Evolutionary conservation across 345 rosid species (phyloP).

Genomic region (Streptanthus diversifolius): DNA sequence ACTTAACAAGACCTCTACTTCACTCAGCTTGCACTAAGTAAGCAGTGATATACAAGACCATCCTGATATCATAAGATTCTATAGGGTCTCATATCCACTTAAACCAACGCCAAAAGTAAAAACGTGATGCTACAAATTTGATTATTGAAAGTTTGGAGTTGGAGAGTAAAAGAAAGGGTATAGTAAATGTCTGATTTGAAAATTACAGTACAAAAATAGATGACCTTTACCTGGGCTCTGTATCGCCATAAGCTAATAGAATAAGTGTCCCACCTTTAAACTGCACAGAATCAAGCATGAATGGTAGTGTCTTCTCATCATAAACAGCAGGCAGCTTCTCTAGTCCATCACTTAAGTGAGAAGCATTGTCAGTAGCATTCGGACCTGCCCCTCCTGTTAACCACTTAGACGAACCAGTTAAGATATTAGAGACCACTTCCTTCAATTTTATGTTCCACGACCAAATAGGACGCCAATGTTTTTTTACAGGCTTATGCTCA

Average conservation of each 20-base stretch:
- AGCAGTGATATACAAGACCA: background rate
- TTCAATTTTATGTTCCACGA: conserved; percentile 39
- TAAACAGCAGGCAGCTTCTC: conserved; percentile 55
- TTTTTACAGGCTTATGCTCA: conserved; percentile 36
- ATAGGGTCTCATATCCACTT: conserved; percentile 2
- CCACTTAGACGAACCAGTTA: conserved; percentile 44
- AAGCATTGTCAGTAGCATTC: conserved; percentile 53
- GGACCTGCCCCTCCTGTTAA: conserved; percentile 44
- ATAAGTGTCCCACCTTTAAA: conserved; percentile 79
- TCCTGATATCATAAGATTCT: background rate
- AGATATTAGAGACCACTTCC: conserved; percentile 30
- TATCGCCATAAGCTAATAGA: conserved; percentile 87
- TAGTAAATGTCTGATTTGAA: background rate
- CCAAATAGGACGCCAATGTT: conserved; percentile 35
- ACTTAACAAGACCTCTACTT: conserved; percentile 15
- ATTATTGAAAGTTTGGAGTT: background rate
- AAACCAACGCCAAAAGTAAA: background rate
- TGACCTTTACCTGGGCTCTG: conserved; percentile 72
- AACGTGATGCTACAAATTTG: background rate
- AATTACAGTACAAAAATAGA: background rate
- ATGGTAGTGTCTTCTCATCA: conserved; percentile 63
- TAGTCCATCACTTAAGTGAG: conserved; percentile 57
- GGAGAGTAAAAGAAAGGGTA: background rate
- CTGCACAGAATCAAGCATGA: conserved; percentile 84
- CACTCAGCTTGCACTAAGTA: background rate